Evolutionary conservation across 2,329 filamentous ascomycete genomes (phyloP), one percentile per base, ranked within the genome.

Genomic region (Monosporascus sp.): DNA sequence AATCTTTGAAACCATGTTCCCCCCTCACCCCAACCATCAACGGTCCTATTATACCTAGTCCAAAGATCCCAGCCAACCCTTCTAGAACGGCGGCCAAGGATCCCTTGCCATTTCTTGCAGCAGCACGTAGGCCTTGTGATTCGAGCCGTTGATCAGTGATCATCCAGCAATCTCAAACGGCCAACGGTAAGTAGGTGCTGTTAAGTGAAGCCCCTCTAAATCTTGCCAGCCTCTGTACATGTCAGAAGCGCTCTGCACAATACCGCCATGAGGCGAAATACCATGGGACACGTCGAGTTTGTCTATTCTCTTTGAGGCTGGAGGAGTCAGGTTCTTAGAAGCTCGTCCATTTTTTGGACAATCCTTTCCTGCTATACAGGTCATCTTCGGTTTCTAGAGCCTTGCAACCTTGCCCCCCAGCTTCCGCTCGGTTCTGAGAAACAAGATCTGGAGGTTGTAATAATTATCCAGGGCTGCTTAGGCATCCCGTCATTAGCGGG

Each of bases 11-110:
- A 43, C 40, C 40, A 20, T 17, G 8, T 1, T 14, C 16, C 9
- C 16, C 31, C 31, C 9, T 14, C 1, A 35, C 9, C 31, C 19
- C 9, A 43, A 43, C 22, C 40, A 43, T 5, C 14, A 26, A 16
- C 22, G 3, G 43, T 19, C 43, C 43, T 16, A 24, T 26, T 46
- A 19, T 46, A 26, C 43, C 43, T 16, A n/a, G 22, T 44, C 16
- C 16, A 31, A 46, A 31, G 22, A 27, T 3, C 24, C 24, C 24
- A 31, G 24, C 26, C 43, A 27, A 46, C 16, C 8, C 11, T 26
- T 46, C 43, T 5, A 44, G 47, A 37, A 37, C 20, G 17, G 55
- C 45, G 52, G 48, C 53, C 54, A 52, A 51, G 52, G 51, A 51
- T 43, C 50, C 56, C 55, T 48, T 6, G 43, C 22, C 22, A 46